These are phyloP conservation scores for Luffa aegyptiaca DNA, from an alignment of 306 rosid species.

Conservation along the genomic window DNA sequence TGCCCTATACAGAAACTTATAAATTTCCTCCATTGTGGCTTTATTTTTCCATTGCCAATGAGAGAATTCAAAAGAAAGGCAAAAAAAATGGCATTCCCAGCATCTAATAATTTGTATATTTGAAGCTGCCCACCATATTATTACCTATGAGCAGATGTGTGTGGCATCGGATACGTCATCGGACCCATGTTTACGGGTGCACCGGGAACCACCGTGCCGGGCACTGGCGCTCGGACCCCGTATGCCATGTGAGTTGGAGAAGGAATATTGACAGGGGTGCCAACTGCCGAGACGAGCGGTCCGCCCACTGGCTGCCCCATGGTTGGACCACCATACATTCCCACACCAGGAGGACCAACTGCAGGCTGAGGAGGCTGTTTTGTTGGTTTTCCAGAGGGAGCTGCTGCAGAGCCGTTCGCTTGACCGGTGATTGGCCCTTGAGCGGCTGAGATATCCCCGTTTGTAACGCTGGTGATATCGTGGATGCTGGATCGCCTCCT, in stretches of 20 bases:
- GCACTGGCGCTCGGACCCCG: constrained; percentile 57
- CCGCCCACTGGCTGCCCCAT: constrained; percentile 94
- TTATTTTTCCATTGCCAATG: background rate
- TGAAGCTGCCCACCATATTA: constrained; percentile 23
- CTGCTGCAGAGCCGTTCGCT: constrained; percentile 47
- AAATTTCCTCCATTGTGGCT: constrained; percentile 3
- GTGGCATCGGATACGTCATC: constrained; percentile 67
- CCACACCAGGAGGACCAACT: constrained; percentile 46
- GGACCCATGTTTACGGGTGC: constrained; percentile 71
- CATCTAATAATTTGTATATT: constrained; percentile 45
- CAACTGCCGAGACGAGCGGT: constrained; percentile 77
- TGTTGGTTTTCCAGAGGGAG: constrained; percentile 35
- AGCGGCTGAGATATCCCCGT: constrained; percentile 52
- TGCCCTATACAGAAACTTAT: constrained; percentile 11
- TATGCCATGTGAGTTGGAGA: constrained; percentile 62
- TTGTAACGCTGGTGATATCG: constrained; percentile 78
- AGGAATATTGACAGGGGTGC: constrained; percentile 75
- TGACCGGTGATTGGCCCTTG: constrained; percentile 89
- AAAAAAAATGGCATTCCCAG: constrained; percentile 7
- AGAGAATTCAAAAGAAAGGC: background rate
- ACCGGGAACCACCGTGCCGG: constrained; percentile 61
- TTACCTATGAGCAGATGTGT: constrained; percentile 67
- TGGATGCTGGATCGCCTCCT: constrained; percentile 97
- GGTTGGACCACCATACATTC: constrained; percentile 59
- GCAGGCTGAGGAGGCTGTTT: constrained; percentile 44